Conservation (phyloP, 306 rosid genomes). For the Cucumis melo region DNA sequence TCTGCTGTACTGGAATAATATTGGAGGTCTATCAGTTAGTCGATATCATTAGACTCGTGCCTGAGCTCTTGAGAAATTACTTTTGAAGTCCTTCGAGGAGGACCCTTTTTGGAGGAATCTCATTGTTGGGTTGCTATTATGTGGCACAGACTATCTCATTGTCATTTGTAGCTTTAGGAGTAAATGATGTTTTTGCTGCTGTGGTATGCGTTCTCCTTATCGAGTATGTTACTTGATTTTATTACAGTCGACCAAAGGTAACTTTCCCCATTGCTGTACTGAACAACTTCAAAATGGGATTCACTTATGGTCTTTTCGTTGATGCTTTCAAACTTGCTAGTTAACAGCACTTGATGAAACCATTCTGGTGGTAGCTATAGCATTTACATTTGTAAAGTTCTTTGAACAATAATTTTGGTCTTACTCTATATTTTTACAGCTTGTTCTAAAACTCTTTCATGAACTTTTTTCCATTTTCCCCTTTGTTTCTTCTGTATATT, state of each 20-base stretch:
- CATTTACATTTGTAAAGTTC: not conserved
- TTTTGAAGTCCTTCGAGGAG: constrained; percentile 67
- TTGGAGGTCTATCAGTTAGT: too few species aligned
- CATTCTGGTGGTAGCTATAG: not conserved
- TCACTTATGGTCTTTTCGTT: constrained; percentile 89
- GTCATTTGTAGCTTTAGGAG: constrained; percentile 90
- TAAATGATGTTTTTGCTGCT: constrained; percentile 87
- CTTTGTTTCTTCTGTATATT: not conserved
- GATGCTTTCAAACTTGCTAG: constrained; percentile 96
- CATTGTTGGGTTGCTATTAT: constrained; percentile 85
- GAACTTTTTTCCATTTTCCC: not conserved
- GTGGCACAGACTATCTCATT: constrained; percentile 89
- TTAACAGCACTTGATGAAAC: constrained; percentile 14
- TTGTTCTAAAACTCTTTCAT: not conserved
- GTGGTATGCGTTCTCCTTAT: constrained; percentile 77
- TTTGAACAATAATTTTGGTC: not conserved
- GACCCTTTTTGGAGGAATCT: constrained; percentile 80
- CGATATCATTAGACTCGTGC: constrained; percentile 66
- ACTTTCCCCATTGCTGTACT: constrained; percentile 86
- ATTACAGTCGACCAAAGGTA: constrained; percentile 73
- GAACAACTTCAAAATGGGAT: constrained; percentile 91
- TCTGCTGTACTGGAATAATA: too few species aligned
- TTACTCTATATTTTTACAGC: not conserved
- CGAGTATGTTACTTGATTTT: constrained; percentile 73
- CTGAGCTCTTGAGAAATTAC: constrained; percentile 73